phyloP scores from a whole-genome alignment of 768 basidiomycete genomes.

The Candolleomyces eurysporus region DNA sequence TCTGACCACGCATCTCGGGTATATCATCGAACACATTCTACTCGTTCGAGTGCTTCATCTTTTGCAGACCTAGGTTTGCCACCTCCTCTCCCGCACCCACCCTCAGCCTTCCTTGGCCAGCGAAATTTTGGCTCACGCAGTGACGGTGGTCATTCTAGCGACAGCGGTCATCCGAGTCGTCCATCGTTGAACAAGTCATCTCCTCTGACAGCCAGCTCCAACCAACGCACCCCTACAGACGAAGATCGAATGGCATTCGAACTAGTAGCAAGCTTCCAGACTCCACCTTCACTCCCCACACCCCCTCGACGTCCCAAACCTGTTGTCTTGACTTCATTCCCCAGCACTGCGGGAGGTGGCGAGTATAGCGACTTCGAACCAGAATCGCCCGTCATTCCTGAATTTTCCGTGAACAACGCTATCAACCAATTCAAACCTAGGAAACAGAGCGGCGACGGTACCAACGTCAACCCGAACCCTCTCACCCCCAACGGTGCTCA shows the following conservation, averaged over 20 bases:
- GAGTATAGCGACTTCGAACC: neutral
- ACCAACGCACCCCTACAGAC: neutral
- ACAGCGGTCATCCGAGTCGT: neutral
- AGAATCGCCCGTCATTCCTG: constrained; percentile 46
- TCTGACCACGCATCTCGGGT: neutral
- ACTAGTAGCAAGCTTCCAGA: neutral
- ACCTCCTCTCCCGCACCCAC: constrained; percentile 1
- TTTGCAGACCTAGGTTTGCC: neutral
- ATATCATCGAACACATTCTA: constrained; percentile 1
- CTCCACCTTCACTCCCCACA: constrained; percentile 4
- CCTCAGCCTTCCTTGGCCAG: neutral
- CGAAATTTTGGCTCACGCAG: neutral
- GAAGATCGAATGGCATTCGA: neutral
- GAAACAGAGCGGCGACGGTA: constrained; percentile 5
- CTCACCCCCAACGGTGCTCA: neutral
- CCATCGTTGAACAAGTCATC: neutral
- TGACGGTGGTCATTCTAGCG: constrained; percentile 6
- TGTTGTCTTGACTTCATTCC: constrained; percentile 3
- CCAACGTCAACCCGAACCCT: neutral
- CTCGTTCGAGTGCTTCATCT: constrained; percentile 4
- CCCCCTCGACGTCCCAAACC: constrained; percentile 10
- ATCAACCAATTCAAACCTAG: constrained; percentile 44
- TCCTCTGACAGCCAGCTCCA: neutral
- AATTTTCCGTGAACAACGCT: constrained; percentile 44
- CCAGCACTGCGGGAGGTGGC: neutral